phyloP scores from a whole-genome alignment of 441 rosid genomes.

The Populus hybrid region DNA sequence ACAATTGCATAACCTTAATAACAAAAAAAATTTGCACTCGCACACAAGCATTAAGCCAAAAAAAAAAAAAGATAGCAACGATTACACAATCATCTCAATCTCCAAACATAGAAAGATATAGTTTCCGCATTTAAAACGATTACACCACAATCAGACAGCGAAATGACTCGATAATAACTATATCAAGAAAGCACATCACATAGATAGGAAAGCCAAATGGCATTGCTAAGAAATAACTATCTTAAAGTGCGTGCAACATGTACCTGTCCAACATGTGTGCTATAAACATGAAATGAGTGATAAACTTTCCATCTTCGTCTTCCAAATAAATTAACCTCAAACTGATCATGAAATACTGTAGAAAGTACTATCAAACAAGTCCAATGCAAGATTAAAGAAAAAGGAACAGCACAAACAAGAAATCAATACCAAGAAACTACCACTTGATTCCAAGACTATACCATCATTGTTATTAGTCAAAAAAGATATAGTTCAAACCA shows the following conservation, averaged over 20 bases:
- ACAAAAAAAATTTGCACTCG: not conserved
- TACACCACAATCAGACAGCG: not conserved
- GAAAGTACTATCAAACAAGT: not conserved
- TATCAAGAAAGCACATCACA: not conserved
- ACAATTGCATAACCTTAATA: not conserved
- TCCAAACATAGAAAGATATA: not conserved
- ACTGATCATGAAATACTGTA: too few relatives aligned
- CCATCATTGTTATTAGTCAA: slow-evolving; percentile 21
- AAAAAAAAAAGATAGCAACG: not conserved
- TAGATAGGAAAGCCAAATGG: not conserved
- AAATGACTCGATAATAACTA: not conserved
- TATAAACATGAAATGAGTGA: too few relatives aligned
- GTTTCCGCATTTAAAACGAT: not conserved
- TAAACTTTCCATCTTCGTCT: not conserved
- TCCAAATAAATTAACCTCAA: not conserved
- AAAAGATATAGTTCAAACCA: slow-evolving; percentile 6
- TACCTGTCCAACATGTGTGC: not conserved
- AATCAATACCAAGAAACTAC: not conserved
- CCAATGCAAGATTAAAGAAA: not conserved
- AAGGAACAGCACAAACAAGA: not conserved
- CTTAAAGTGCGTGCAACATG: not conserved
- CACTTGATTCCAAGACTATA: slow-evolving; percentile 13
- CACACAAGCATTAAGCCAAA: not conserved
- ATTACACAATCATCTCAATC: not conserved
- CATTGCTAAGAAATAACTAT: not conserved